Evolutionary conservation across 257 asterid species (phyloP), one percentile per base, ranked within the genome.

Genomic region (Ehretia macrophylla): DNA sequence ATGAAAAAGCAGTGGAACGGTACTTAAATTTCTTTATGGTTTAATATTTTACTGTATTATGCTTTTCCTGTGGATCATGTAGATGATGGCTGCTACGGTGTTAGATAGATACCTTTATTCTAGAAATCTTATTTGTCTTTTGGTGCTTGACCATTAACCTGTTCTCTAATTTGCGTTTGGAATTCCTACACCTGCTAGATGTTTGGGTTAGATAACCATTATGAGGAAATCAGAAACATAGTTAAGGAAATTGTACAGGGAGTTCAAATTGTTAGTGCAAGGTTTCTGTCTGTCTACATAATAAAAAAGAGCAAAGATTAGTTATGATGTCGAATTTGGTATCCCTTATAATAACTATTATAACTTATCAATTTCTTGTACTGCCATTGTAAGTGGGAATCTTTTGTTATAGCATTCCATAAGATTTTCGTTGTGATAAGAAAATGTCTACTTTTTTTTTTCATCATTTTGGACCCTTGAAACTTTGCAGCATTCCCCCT

Each of bases 1-100:
- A 76, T 74, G 99, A 84, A 73, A 86, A 80, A 76, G 95, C 97
- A 51, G 94, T 88, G 59, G 95, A 86, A 67, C 82, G 95, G 99
- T 92, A 81, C 35, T 59, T 40, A 32, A 22, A 14, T 8, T 32
- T 74, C 58, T 65, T 38, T 60, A 57, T 58, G n/a, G 8, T 47
- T 44, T n/a, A 27, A 32, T 47, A 49, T 47, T 27, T 14, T 69
- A 18, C 38, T 23, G 17, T 14, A 19, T 32, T 21, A 47, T 52
- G 16, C 63, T 50, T 17, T 39, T 11, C 3, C 48, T 37, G 56
- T 61, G 19, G 9, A 16, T 47, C 19, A 10, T 61, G 32, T 35
- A n/a, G 10, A 32, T 35, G 50, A 6, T 35, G 16, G 46, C 32
- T 22, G 46, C 32, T 46, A 1, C 35, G 3, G 35, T 27, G 35